Conservation (phyloP, 2,329 filamentous ascomycete genomes). For the Calonectria pteridis region DNA sequence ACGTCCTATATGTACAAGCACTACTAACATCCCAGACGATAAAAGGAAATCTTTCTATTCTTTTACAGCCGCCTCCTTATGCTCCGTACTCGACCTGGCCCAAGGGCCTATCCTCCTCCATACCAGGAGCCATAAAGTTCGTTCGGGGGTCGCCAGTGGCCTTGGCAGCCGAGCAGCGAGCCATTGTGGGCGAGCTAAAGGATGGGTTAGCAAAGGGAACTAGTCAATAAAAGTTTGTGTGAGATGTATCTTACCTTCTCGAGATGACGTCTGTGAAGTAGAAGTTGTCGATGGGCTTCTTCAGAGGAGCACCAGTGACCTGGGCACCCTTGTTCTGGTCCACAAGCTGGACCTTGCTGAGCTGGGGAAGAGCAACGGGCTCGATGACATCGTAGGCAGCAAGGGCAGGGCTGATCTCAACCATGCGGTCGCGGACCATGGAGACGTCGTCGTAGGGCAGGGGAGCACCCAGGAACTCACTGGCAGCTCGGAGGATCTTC, state of each 20-base stretch:
- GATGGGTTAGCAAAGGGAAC: slow-evolving; percentile 37
- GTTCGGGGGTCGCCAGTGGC: slow-evolving; percentile 82
- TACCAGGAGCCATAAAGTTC: slow-evolving; percentile 82
- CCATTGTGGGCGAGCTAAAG: slow-evolving; percentile 95
- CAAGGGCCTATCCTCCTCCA: slow-evolving; percentile 72
- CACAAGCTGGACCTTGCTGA: slow-evolving; percentile 95
- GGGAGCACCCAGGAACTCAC: slow-evolving; percentile 88
- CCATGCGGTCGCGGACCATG: slow-evolving; percentile 90
- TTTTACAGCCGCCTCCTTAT: slow-evolving; percentile 55
- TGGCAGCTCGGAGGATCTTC: slow-evolving; percentile 96
- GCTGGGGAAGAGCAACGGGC: slow-evolving; percentile 76
- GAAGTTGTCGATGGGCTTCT: slow-evolving; percentile 93
- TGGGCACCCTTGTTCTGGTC: slow-evolving; percentile 94
- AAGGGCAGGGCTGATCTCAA: slow-evolving; percentile 91
- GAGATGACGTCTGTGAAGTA: slow-evolving; percentile 98
- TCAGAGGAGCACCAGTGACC: slow-evolving; percentile 78
- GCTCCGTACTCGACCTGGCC: slow-evolving; percentile 71
- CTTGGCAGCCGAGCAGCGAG: slow-evolving; percentile 94
- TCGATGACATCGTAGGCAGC: slow-evolving; percentile 93
- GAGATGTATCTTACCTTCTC: slow-evolving; percentile 77
- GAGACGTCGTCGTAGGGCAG: slow-evolving; percentile 95
- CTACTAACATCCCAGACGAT: slow-evolving; percentile 46
- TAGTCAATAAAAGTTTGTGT: slow-evolving; percentile 33
- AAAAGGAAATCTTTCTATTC: slow-evolving; percentile 52
- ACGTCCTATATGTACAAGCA: slow-evolving; percentile 57